Conservation (phyloP, 2,329 filamentous ascomycete species). For the Sporothrix inflata region DNA sequence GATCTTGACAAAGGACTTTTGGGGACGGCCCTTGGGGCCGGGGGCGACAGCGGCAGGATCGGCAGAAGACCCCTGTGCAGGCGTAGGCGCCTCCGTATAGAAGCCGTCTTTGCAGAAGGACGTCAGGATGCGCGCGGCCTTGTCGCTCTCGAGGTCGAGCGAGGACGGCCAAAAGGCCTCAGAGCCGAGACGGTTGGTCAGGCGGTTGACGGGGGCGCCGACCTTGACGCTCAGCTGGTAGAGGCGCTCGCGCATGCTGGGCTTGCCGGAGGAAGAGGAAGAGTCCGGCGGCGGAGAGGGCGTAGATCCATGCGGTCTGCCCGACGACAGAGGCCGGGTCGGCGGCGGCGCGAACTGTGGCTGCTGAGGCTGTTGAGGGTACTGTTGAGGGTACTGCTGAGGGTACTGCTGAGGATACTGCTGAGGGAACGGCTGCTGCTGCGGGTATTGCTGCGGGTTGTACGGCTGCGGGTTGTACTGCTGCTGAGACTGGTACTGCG, state of each 20-base stretch:
- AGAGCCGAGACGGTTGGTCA: constrained; percentile 68
- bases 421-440: constrained; percentile 20
- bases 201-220: constrained; percentile 67
- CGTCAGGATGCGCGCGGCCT: constrained; percentile 72
- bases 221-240: constrained; percentile 37
- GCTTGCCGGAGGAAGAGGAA: constrained; percentile 15
- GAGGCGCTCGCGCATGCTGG: constrained; percentile 35
- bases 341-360: constrained; percentile 27
- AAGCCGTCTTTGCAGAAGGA: constrained; percentile 64
- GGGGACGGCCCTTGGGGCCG: constrained; percentile 36
- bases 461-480: constrained; percentile 15
- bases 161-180: constrained; percentile 79
- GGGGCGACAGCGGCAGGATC: constrained; percentile 30
- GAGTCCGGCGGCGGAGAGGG: not conserved
- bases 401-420: not conserved
- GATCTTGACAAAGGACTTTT: constrained; percentile 46
- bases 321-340: not conserved
- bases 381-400: constrained; percentile 9
- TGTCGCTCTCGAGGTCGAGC: constrained; percentile 75
- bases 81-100: constrained; percentile 36
- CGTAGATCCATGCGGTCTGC: not conserved
- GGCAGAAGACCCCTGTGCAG: constrained; percentile 23
- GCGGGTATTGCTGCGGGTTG: constrained; percentile 14
- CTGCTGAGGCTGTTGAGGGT: constrained; percentile 10
- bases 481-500: not conserved